Base-by-base conservation (phyloP, 2,329 filamentous ascomycete species). In the Penicillium decumbens region DNA sequence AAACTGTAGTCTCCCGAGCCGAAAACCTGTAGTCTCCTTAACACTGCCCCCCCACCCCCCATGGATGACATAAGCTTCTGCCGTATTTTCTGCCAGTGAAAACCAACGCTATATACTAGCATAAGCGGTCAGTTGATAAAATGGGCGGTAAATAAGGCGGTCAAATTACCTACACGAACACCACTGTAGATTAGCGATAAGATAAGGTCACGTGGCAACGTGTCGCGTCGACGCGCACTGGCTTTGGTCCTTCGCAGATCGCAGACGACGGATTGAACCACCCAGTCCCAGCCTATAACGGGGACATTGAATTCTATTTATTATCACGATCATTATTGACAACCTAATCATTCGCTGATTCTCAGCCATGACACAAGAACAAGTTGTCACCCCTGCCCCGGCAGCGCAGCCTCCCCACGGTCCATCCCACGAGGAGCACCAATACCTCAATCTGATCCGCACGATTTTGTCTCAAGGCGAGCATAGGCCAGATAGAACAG, bases 371-470 rank as follows among this genome's bases (percentile, higher is more conserved):
- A 61, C 59, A 12, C 53, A 59, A 57, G 57, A 58, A 42, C 50
- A 60, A 53, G 41, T 53, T 24, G 32, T 43, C n/a, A 30, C 49
- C 6, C 33, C 51, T 30, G 40, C 48, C 42, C 52, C 47, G 2
- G 49, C 48, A 37, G 41, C 47, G 15, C 46, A 46, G 33, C 56
- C 55, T 20, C 50, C 57, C 30, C 60, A 67, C 45, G 56, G 68
- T 48, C 56, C 65, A 44, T 56, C 63, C 23, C 89, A 95, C 65
- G 91, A 97, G 75, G 93, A 98, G 74, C 78, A 90, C 65, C 93
- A 97, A 72, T 98, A 98, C 69, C 84, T 98, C 51, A 80, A 92
- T 62, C 80, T 98, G 24, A 89, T 97, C 55, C 85, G 84, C 58
- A 82, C 89, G 58, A 96, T 97, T 64, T 78, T 98, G 13, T 76